Evolutionary conservation across 164 flowering plant genomes (phyloP).

Genomic region (Hamamelis virginiana): DNA sequence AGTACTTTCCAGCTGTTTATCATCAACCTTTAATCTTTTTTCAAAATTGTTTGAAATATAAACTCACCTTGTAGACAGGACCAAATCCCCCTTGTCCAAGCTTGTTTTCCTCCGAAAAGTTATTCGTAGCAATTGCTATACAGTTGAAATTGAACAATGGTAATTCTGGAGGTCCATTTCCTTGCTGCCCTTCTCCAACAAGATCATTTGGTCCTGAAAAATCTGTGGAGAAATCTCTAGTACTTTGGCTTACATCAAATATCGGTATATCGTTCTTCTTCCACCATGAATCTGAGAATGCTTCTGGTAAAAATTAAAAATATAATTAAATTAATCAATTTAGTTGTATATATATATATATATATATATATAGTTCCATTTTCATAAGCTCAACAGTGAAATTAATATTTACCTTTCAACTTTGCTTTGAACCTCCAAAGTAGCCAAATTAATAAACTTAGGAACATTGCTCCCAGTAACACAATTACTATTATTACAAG

Average conservation of each 20-base stretch:
- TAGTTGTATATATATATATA: no score
- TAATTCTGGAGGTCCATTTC: slow-evolving; percentile 18
- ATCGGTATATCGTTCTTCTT: slow-evolving; percentile 16
- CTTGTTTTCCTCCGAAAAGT: slow-evolving; percentile 5
- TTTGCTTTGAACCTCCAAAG: slow-evolving; percentile 40
- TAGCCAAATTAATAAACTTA: slow-evolving; percentile 20
- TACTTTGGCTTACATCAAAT: slow-evolving; percentile 22
- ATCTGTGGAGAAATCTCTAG: slow-evolving; percentile 34
- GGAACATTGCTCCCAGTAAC: slow-evolving; percentile 19
- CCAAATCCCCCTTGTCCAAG: slow-evolving; percentile 18
- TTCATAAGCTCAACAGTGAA: neutral
- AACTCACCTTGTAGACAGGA: slow-evolving; percentile 13
- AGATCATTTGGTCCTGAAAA: slow-evolving; percentile 35
- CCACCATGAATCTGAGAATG: slow-evolving; percentile 6
- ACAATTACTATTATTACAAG: slow-evolving; percentile 17
- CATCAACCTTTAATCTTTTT: no score
- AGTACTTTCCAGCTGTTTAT: no score
- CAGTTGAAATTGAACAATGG: neutral
- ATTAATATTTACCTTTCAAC: slow-evolving; percentile 28
- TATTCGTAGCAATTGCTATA: neutral
- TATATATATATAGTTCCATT: neutral
- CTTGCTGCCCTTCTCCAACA: slow-evolving; percentile 30
- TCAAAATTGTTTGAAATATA: no score
- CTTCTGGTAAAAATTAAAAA: slow-evolving; percentile 10
- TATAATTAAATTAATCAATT: neutral